These are phyloP conservation scores for Podospora conica DNA, from an alignment of 495 filamentous ascomycete species.

Conservation along the genomic window DNA sequence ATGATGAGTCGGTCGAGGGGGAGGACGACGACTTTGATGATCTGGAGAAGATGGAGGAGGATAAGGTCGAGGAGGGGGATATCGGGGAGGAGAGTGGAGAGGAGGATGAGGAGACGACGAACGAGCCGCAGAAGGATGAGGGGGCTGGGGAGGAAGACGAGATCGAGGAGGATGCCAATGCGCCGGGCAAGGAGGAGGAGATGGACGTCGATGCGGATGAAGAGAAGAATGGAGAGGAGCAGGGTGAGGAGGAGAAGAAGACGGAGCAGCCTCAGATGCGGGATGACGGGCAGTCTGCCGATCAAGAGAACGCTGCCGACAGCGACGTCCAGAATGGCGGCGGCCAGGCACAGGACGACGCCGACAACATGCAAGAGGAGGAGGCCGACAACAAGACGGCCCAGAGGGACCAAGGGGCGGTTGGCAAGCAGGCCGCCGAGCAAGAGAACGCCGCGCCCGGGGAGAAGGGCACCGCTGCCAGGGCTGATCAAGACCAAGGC, in stretches of 20 bases:
- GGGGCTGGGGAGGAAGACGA: conserved; percentile 24
- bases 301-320: conserved; percentile 60
- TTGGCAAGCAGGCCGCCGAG: conserved; percentile 43
- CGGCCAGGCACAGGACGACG: conserved; percentile 50
- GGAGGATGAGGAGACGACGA: conserved; percentile 20
- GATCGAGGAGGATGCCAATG: conserved; percentile 27
- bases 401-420: conserved; percentile 43
- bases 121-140: conserved; percentile 28
- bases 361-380: conserved; percentile 36
- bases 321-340: conserved; percentile 56
- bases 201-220: conserved; percentile 37
- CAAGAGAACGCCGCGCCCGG: conserved; percentile 44
- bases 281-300: conserved; percentile 43
- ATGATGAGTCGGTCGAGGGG: conserved; percentile 39
- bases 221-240: conserved; percentile 26
- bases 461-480: conserved; percentile 42
- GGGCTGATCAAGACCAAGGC: conserved; percentile 50
- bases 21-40: conserved; percentile 53
- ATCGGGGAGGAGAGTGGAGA: conserved; percentile 18
- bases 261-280: conserved; percentile 28
- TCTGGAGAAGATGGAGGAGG: conserved; percentile 45
- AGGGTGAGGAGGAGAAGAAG: conserved; percentile 31
- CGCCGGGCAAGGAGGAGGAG: conserved; percentile 28
- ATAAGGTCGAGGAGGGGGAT: conserved; percentile 27
- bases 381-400: conserved; percentile 38